Base-by-base conservation (phyloP, 2,329 filamentous ascomycete genomes). In the Blastomyces parvus region DNA sequence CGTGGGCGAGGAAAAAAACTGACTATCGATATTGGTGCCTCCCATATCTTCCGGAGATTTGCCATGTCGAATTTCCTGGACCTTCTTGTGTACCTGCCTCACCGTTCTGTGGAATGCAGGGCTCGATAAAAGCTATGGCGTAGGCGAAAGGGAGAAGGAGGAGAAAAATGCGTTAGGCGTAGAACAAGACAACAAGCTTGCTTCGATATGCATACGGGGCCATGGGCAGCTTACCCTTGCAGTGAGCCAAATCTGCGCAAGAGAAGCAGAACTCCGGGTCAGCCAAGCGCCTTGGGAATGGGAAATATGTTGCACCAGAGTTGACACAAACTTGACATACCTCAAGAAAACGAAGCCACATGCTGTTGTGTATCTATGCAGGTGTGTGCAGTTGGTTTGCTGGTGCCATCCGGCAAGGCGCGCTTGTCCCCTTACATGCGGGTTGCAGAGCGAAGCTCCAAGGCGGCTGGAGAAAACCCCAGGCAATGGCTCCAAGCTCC, bases 21-120 rank as follows among this genome's bases (percentile, higher is more conserved):
- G 69, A 63, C 72, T 70, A 33, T 77, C 73, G n/a, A 75, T 69
- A 14, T 75, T 72, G 48, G 77, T 78, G 56, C 76, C 76, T 64
- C 77, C 76, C 70, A 76, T 75, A 62, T 78, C 74, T 64, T 79
- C 76, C 22, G 74, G 74, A 60, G 76, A 73, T 57, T 74, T 71
- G 42, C 78, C 77, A 66, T 79, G 72, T 63, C 74, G 74, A 25
- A 77, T 44, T 61, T 74, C 72, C 66, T 78, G 75, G 27, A 80
- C 69, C 57, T 70, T 74, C 60, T 75, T 74, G 67, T 80, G 76
- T 27, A 79, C 73, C 62, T 69, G 72, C 36, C 77, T 75, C 55
- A 80, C 78, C 67, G 76, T 72, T 48, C 74, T 71, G 67, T 79
- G 78, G 66, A 79, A 80, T 60, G 72, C 66, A 11, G 75, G 77